These are phyloP conservation scores for Penicillium chermesinum DNA, from an alignment of 495 filamentous ascomycete species.

Conservation along the genomic window DNA sequence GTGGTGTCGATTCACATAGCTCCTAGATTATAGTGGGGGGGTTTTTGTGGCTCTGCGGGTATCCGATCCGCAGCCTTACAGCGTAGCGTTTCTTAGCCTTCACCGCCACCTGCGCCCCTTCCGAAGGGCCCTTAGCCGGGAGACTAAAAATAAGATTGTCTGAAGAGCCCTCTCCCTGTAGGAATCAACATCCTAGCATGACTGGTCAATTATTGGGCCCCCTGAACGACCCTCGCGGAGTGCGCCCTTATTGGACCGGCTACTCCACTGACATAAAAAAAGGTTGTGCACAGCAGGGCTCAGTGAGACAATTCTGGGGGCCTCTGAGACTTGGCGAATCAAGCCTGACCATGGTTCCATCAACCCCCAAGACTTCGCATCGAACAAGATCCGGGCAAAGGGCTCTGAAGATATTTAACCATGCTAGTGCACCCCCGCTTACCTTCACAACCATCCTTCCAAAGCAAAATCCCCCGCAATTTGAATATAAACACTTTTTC, in stretches of 20 bases:
- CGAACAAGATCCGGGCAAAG: not conserved
- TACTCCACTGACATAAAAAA: constrained; percentile 5
- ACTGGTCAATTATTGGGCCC: constrained; percentile 5
- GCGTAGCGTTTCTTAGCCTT: not conserved
- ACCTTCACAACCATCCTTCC: not conserved
- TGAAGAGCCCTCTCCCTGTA: not conserved
- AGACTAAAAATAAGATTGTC: not conserved
- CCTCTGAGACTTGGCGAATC: constrained; percentile 20
- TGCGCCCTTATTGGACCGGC: not conserved
- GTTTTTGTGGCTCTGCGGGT: not conserved
- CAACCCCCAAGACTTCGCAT: constrained; percentile 1
- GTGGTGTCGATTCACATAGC: no score
- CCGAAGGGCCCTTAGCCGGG: not conserved
- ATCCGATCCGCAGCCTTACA: not conserved
- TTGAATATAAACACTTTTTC: not conserved
- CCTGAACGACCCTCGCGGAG: not conserved
- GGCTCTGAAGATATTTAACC: constrained; percentile 5
- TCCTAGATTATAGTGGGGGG: no score
- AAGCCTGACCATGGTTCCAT: constrained; percentile 3
- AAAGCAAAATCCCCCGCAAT: not conserved
- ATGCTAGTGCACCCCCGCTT: not conserved
- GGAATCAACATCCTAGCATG: not conserved
- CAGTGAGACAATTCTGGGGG: constrained; percentile 12
- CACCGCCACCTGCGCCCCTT: not conserved
- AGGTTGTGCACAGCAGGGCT: not conserved